These are phyloP conservation scores for Austroboletus eburneus DNA, from an alignment of 768 basidiomycete genomes.

Conservation along the genomic window DNA sequence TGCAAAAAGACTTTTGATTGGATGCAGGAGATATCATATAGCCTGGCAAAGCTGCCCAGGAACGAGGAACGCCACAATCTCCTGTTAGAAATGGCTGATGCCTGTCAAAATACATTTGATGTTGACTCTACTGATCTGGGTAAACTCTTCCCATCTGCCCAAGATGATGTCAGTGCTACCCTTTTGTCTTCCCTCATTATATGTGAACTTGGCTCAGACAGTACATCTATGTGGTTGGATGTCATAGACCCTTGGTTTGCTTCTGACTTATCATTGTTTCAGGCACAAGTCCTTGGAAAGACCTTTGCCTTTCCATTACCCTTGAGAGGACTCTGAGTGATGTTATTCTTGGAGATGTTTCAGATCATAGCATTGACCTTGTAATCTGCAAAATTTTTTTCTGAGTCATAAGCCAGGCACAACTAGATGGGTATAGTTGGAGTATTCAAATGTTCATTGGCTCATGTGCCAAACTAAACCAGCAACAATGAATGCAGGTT, in stretches of 20 bases:
- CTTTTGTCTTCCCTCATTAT: conserved; percentile 24
- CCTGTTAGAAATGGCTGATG: background rate
- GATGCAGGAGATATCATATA: background rate
- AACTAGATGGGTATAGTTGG: conserved; percentile 6
- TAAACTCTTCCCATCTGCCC: conserved; percentile 8
- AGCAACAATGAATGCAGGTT: background rate
- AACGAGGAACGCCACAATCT: background rate
- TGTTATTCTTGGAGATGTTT: background rate
- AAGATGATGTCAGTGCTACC: conserved; percentile 11
- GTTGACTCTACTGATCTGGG: background rate
- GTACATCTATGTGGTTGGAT: background rate
- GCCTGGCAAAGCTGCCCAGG: background rate
- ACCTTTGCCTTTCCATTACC: conserved; percentile 18
- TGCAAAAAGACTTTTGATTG: background rate
- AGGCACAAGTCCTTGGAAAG: conserved; percentile 10
- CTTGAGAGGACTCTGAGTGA: conserved; percentile 11
- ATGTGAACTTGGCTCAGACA: conserved; percentile 7
- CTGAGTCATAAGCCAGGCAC: conserved; percentile 5
- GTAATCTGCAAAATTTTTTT: conserved; percentile 8
- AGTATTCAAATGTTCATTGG: conserved; percentile 11
- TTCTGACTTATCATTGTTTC: background rate
- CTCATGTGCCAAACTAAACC: conserved; percentile 7
- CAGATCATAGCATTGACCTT: conserved; percentile 9
- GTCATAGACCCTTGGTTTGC: background rate
- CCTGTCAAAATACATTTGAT: background rate